Evolutionary conservation across 179 eudicot species (phyloP).

Genomic region (Carnegiea gigantea): DNA sequence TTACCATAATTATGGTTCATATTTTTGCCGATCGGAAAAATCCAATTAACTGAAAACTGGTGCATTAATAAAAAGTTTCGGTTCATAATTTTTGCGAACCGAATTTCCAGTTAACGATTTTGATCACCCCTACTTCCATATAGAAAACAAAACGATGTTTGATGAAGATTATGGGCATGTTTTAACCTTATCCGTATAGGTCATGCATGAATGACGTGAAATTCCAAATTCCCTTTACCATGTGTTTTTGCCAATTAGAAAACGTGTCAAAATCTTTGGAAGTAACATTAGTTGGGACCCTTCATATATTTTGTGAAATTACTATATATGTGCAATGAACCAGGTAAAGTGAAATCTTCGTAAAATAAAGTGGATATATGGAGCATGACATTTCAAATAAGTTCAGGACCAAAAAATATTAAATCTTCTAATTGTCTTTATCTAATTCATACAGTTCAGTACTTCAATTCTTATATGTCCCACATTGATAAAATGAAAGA

Average conservation of each 20-base stretch:
- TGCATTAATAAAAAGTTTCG: no score
- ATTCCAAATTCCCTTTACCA: not conserved
- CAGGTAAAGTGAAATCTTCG: not conserved
- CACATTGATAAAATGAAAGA: no score
- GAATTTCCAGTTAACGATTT: no score
- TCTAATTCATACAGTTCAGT: not conserved
- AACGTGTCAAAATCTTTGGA: not conserved
- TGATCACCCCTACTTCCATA: no score
- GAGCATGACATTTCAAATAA: not conserved
- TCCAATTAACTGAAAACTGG: no score
- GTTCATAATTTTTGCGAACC: no score
- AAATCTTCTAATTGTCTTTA: no score
- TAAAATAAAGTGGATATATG: not conserved
- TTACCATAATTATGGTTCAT: no score
- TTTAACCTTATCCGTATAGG: not conserved
- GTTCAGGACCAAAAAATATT: not conserved
- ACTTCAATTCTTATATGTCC: no score
- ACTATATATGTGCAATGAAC: not conserved
- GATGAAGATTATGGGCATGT: not conserved
- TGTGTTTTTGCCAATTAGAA: not conserved
- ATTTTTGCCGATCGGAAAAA: no score
- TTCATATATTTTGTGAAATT: not conserved
- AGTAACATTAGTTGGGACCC: not conserved
- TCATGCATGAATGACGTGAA: conserved; percentile 3
- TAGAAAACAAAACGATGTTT: not conserved